Percentiles rank a stretch among this genome's conserved stretches.
These are phyloP conservation scores for Pezicula neosporulosa DNA, from an alignment of 2,329 filamentous ascomycete genomes.

Conservation along the genomic window DNA sequence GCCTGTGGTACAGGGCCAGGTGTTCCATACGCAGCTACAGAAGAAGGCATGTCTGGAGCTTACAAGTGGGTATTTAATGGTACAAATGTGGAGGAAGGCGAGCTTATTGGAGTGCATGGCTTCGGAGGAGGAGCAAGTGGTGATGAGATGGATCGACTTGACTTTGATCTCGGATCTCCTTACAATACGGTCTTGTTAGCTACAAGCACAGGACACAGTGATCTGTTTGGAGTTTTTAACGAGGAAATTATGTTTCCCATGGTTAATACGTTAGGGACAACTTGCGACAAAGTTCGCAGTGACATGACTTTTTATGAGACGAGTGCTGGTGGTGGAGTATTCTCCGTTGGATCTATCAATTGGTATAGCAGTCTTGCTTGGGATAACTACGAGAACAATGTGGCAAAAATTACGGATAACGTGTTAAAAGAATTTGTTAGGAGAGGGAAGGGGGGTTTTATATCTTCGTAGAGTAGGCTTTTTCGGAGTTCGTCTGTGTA, in stretches of 20 bases:
- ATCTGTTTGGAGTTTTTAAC: slow-evolving; percentile 21
- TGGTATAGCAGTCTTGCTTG: slow-evolving; percentile 23
- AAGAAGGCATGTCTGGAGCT: background rate
- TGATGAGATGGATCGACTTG: slow-evolving; percentile 34
- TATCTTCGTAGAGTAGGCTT: too few relatives aligned
- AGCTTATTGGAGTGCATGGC: slow-evolving; percentile 10
- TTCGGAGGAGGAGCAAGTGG: slow-evolving; percentile 30
- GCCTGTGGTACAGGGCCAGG: slow-evolving; percentile 29
- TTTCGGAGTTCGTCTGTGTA: too few relatives aligned
- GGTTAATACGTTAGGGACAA: slow-evolving; percentile 18
- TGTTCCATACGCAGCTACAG: slow-evolving; percentile 2
- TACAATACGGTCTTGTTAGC: slow-evolving; percentile 25
- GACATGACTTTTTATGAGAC: slow-evolving; percentile 24
- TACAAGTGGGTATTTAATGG: slow-evolving; percentile 4
- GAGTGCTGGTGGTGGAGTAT: slow-evolving; percentile 19
- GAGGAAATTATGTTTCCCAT: slow-evolving; percentile 22
- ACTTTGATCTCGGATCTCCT: slow-evolving; percentile 28
- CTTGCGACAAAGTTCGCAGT: slow-evolving; percentile 16
- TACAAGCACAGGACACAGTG: slow-evolving; percentile 18
- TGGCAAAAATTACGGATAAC: slow-evolving; percentile 23
- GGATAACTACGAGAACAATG: slow-evolving; percentile 23
- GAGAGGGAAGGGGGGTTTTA: background rate
- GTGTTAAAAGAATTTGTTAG: slow-evolving; percentile 17
- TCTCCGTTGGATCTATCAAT: slow-evolving; percentile 26
- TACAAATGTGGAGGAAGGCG: slow-evolving; percentile 3